Evolutionary conservation across 805 yeast species (phyloP), one percentile per base, ranked within the genome.

Genomic region (Lachancea sp.): DNA sequence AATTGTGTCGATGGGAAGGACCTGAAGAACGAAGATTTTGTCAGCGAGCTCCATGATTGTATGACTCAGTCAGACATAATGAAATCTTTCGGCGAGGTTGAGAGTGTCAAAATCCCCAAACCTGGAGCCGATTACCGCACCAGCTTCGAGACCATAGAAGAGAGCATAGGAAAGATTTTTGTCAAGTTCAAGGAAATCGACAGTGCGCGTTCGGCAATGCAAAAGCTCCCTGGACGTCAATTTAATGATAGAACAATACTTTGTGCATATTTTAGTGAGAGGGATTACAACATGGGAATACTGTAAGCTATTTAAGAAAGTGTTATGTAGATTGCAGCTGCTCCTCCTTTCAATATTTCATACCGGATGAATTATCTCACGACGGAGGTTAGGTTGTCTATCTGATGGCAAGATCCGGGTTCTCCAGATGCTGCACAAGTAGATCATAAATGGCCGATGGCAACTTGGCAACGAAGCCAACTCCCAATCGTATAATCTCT

Each of bases 391-490:
- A n/a, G n/a, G n/a, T n/a, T 29, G 37, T 17, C 37, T 36, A 30
- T 27, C 19, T 4, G 17, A 32, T 16, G 18, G 16, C 35, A 32
- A 51, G 27, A 33, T 52, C 44, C 17, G 59, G 56, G 20, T 59
- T 52, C 11, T 58, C 51, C 27, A 60, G 44, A 48, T 65, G 69
- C 16, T 57, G 56, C 3, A 64, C 66, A 26, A 65, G 51, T 19
- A 57, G 40, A 8, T 52, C 51, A 58, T 83, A 85, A 27, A 89
- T 67, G 2, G 71, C 67, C 27, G 74, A 76, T 0, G 95, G 95
- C 6, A 89, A 65, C 56, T 79, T 79, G 7, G 90, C 83, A 3
- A 88, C 76, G 52, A 88, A 85, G 42, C 93, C 86, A 33, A 89
- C 74, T 35, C 91, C 83, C 17, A 89, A 66, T 54, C 85, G 83